Conservation (phyloP, 345 rosid genomes). For the Citrus cavaleriei region DNA sequence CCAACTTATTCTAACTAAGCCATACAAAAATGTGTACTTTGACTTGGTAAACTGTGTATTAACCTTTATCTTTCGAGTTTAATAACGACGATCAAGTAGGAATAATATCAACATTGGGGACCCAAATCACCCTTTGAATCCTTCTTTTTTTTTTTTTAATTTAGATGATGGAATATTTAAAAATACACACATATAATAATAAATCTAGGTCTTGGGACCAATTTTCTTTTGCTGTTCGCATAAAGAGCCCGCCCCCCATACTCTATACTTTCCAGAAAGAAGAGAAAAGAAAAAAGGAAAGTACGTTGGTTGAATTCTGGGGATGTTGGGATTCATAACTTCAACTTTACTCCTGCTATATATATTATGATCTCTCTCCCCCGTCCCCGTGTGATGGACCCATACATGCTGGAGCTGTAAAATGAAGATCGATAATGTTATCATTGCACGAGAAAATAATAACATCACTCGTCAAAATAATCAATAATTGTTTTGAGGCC, state of each 20-base stretch:
- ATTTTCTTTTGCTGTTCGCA: neutral
- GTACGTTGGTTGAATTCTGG: constrained; percentile 1
- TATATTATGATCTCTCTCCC: neutral
- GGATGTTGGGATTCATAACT: constrained; percentile 16
- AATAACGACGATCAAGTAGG: neutral
- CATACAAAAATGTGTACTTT: too few relatives aligned
- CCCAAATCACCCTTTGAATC: neutral
- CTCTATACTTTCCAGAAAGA: neutral
- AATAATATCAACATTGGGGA: constrained; percentile 12
- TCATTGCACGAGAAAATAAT: too few relatives aligned
- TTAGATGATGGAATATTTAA: neutral
- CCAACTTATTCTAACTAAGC: too few relatives aligned
- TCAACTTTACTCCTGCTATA: neutral
- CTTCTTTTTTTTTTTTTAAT: neutral
- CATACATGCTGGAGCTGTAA: too few relatives aligned
- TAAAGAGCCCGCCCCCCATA: neutral
- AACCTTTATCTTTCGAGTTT: neutral
- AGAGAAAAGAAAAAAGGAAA: neutral
- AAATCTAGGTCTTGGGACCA: neutral
- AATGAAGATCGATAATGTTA: too few relatives aligned
- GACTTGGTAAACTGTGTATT: neutral
- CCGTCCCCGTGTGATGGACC: too few relatives aligned
- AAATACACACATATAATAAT: neutral
- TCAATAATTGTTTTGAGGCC: too few relatives aligned
- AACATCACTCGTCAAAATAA: too few relatives aligned